A percentile compares a stretch with the other conserved stretches of the same genome.
Evolutionary conservation across 129 eudicot genomes (phyloP).

Genomic region (Flaveria linearis): DNA sequence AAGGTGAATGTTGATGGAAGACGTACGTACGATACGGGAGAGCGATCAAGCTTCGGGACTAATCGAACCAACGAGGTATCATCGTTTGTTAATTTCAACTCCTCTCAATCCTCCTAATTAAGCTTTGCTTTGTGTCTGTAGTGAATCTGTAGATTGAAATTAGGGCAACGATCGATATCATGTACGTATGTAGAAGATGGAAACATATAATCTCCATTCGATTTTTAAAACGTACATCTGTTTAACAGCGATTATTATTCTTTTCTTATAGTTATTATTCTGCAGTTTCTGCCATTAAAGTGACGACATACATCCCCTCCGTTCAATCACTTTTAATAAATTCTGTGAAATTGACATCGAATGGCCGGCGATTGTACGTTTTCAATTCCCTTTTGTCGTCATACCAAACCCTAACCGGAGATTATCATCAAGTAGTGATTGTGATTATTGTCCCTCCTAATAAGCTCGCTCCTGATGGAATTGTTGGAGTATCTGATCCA

Average conservation of each 20-base stretch:
- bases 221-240: too few relatives aligned
- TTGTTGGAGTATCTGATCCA: too few relatives aligned
- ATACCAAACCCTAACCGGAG: too few relatives aligned
- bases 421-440: constrained; percentile 74
- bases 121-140: too few relatives aligned
- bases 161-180: not conserved
- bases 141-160: constrained; percentile 1
- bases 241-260: not conserved
- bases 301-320: too few relatives aligned
- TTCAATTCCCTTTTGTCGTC: constrained; percentile 36
- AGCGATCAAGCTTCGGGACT: constrained; percentile 89
- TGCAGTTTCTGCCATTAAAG: too few relatives aligned
- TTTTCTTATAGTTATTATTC: not conserved
- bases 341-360: not conserved
- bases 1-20: constrained; percentile 52
- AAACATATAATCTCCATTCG: too few relatives aligned
- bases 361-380: not conserved
- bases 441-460: constrained; percentile 66
- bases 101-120: constrained; percentile 3
- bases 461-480: constrained; percentile 36
- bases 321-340: too few relatives aligned
- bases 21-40: constrained; percentile 52
- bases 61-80: constrained; percentile 90
- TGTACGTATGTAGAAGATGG: too few relatives aligned
- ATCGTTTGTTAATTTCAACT: not conserved